These are phyloP conservation scores for Globisporangium polare DNA, from an alignment of 352 stramenopile genomes.

Conservation along the genomic window DNA sequence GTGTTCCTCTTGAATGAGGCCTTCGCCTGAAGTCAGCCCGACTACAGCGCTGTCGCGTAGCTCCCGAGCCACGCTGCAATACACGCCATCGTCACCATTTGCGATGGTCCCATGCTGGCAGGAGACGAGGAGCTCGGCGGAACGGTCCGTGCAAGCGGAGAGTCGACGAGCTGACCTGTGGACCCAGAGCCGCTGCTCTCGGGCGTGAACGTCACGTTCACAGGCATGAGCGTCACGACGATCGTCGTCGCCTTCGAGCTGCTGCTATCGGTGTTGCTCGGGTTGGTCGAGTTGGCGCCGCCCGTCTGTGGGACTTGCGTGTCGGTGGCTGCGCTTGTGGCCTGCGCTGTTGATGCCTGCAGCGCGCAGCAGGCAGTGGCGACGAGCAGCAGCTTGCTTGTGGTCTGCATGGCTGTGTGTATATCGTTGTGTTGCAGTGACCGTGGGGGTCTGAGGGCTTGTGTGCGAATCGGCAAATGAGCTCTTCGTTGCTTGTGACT, in stretches of 20 bases:
- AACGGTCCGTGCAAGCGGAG: slow-evolving; percentile 4
- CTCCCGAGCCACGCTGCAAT: background rate
- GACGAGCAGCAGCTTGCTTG: background rate
- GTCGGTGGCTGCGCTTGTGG: background rate
- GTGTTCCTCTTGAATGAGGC: background rate
- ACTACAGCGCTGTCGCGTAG: background rate
- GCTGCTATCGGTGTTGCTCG: background rate
- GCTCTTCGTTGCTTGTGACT: background rate
- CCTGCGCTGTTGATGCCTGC: background rate
- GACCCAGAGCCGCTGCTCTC: background rate
- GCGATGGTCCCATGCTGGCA: background rate
- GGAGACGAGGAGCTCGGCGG: background rate
- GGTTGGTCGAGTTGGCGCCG: slow-evolving; percentile 10
- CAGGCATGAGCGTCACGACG: slow-evolving; percentile 9
- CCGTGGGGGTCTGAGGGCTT: no score
- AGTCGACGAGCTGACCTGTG: background rate
- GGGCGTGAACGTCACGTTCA: slow-evolving; percentile 3
- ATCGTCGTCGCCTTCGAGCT: background rate
- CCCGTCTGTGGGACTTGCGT: slow-evolving; percentile 1
- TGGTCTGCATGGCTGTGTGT: background rate
- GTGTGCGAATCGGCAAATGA: background rate
- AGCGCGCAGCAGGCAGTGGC: background rate
- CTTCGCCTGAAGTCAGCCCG: background rate
- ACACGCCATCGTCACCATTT: background rate
- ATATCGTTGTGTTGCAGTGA: background rate